Base-by-base conservation (phyloP, 495 filamentous ascomycete species). In the Talaromyces nanjingensis region DNA sequence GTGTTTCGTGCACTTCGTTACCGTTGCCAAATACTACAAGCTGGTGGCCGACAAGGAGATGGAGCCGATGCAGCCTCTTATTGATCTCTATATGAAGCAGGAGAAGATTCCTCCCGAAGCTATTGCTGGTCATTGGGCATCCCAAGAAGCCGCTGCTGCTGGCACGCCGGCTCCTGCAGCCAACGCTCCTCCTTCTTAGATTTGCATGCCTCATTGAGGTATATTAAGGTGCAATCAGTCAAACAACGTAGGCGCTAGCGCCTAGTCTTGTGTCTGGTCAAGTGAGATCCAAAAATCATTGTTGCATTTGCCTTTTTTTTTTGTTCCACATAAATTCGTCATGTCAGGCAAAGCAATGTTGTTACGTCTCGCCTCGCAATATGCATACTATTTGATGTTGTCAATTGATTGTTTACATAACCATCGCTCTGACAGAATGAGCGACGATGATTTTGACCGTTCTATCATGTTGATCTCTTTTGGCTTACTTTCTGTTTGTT, bases 1-100 rank as follows among this genome's bases (percentile, higher is more conserved):
- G 73, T 94, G 91, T 76, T 97, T 96, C 74, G 90, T 92, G 63
- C 92, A 96, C 77, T 97, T 96, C 68, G 82, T 96, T 66, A 88
- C 92, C 29, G 92, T 96, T 5, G 91, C 89, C 60, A 92, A 91
- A 65, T 87, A 92, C 27, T 89, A 92, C 70, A 86, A 87, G 65
- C 86, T 97, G 73, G 81, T 97, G 59, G 85, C 86, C 61, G 89
- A 92, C 39, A 86, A 89, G 72, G 92, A 96, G 71, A 81, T 92
- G 71, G 91, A 96, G 83, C 92, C 92, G 14, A 96, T 97, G 92
- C 91, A 93, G 79, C 89, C 90, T 11, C 72, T 97, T 69, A 89
- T 97, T 65, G 91, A 97, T 69, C 79, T 96, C 39, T 97, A 92
- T 86, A 86, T 91, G 59, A 87, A 86, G 63, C 90, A 91, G 65